Percentiles rank a stretch among this genome's conserved stretches.
These are phyloP conservation scores for Hemileccinum rubropunctum DNA, from an alignment of 768 basidiomycete species.

Conservation along the genomic window DNA sequence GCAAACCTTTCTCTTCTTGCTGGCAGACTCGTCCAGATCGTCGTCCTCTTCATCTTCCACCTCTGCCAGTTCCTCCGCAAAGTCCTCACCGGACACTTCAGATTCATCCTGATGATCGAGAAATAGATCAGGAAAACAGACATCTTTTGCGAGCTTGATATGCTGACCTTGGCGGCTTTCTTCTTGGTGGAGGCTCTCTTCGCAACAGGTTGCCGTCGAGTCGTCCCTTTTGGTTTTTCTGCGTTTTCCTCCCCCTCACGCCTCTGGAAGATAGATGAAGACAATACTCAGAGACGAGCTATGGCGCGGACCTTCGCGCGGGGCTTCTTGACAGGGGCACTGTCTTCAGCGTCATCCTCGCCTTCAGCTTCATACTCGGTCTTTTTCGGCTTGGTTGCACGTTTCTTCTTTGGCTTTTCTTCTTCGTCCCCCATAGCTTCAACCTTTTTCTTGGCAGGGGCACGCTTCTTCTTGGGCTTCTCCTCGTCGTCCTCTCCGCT, in stretches of 20 bases:
- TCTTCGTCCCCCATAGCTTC: constrained; percentile 35
- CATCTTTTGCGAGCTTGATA: background rate
- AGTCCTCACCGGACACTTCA: constrained; percentile 47
- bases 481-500: constrained; percentile 50
- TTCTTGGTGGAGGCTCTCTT: constrained; percentile 51
- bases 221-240: constrained; percentile 50
- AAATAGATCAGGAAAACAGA: background rate
- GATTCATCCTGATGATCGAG: constrained; percentile 26
- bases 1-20: constrained; percentile 72
- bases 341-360: constrained; percentile 32
- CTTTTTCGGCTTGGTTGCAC: constrained; percentile 32
- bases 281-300: constrained; percentile 3
- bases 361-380: constrained; percentile 33
- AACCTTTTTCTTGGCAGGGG: constrained; percentile 34
- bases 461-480: constrained; percentile 53
- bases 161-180: constrained; percentile 37
- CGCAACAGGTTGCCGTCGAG: constrained; percentile 41
- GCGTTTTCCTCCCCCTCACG: constrained; percentile 30
- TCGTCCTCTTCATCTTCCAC: constrained; percentile 51
- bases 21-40: constrained; percentile 30
- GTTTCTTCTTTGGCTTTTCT: constrained; percentile 36
- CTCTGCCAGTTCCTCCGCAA: constrained; percentile 41
- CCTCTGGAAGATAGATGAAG: constrained; percentile 26
- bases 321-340: constrained; percentile 34
- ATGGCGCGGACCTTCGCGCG: constrained; percentile 34